Evolutionary conservation across 2,329 filamentous ascomycete genomes (phyloP), one percentile per base, ranked within the genome.

Genomic region (Penicillium sp.): DNA sequence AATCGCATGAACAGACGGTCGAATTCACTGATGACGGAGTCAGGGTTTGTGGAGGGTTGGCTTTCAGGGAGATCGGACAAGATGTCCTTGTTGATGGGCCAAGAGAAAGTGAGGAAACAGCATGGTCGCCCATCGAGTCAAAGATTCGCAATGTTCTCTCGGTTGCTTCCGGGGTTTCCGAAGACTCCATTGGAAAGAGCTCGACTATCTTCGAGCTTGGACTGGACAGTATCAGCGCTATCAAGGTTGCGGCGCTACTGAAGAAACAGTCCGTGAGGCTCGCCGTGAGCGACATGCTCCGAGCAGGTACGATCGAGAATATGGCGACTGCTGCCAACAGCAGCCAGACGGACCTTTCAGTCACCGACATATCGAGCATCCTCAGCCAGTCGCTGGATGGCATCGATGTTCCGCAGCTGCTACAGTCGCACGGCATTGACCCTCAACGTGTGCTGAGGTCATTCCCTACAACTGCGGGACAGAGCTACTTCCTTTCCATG

Each of bases 171-270:
- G 83, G 81, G 14, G 72, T 88, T 0, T 76, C 85, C 0, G 72
- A 78, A 16, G 67, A 77, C 0, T 77, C 83, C 1, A 88, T 96
- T 48, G 72, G 75, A 3, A 80, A 79, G 51, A 76, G 79, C 1
- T 82, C 86, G 47, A 90, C 82, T 0, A 82, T 96, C 11, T 96
- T 94, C 70, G 87, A 94, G 58, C 80, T 97, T 1, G 92, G 92
- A 0, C 83, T 97, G 1, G 92, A 97, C 69, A 97, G 92, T 0
- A 96, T 97, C 70, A 93, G 88, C 59, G 88, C 91, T 1, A 94
- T 97, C 75, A 95, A 94, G 65, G 85, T 92, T 3, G 85, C 86
- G 8, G 82, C 87, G 0, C 77, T 92, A 7, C 76, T 97, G 4
- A 85, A 84, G 40, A 88, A 65, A 45, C 73, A 79, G 40, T 83